Base-by-base conservation (phyloP, 345 rosid species). In the Microcos paniculata region DNA sequence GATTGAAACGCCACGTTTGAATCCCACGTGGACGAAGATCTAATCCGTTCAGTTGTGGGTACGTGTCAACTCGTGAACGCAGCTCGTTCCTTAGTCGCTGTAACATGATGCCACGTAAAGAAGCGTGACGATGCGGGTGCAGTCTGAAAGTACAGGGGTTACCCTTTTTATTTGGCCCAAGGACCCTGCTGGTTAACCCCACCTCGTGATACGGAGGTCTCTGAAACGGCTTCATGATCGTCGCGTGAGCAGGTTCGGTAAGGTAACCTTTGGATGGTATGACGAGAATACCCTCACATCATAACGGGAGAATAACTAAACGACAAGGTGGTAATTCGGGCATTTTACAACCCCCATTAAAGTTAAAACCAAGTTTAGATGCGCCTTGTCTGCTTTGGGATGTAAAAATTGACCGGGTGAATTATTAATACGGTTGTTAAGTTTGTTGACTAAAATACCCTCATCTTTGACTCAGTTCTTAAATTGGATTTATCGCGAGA, bases 71-170 rank as follows among this genome's bases (percentile, higher is more conserved):
- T 13, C 14, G 52, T 13, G 21, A 75, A 71, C 45, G 65, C 65
- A 0, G n/a, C 45, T 28, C 55, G 33, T 30, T 7, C 45, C 66
- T 24, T 31, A 31, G 59, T 33, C 33, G 38, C 6, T 30, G 14
- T 61, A 43, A 59, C 68, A 45, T 72, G 72, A 74, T 16, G 81
- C 72, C 80, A 71, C 83, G 89, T 70, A 58, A 45, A 42, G 56
- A 16, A 58, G 67, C 9, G 67, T 26, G 66, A 42, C 26, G 33
- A 24, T 4, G n/a, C 31, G 48, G 14, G 28, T 2, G 24, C 45
- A 2, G 52, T 14, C 0, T 3, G 28, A 12, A 14, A 31, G 31
- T 28, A 16, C 59, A 66, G 63, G 61, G 30, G 72, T 57, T 14
- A 13, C 62, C 82, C 77, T 55, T 38, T 3, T 38, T 43, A 6